Conservation (phyloP, 768 basidiomycete species). For the Gymnopilus junonius region DNA sequence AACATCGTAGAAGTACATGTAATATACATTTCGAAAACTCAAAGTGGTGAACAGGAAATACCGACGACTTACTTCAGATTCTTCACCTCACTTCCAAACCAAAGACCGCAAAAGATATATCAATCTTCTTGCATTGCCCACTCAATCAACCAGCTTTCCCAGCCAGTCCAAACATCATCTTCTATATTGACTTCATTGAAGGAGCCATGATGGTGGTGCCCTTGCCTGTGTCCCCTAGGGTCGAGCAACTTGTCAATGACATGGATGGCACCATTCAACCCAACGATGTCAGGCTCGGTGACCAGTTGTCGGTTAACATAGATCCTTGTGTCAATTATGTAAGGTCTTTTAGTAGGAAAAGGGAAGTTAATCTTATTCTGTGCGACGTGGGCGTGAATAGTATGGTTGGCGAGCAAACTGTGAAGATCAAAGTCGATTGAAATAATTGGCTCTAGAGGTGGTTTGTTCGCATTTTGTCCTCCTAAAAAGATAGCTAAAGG, state of each 20-base stretch:
- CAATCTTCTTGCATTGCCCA: slow-evolving; percentile 39
- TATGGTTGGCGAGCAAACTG: slow-evolving; percentile 47
- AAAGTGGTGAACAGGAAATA: background rate
- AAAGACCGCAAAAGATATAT: background rate
- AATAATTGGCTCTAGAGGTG: slow-evolving; percentile 32
- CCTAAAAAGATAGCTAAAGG: background rate
- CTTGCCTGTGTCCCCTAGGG: slow-evolving; percentile 34
- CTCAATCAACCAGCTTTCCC: slow-evolving; percentile 55
- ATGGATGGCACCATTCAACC: slow-evolving; percentile 64
- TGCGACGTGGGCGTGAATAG: slow-evolving; percentile 49
- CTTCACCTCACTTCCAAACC: background rate
- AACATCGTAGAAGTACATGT: background rate
- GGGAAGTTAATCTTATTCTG: slow-evolving; percentile 48
- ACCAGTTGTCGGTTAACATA: slow-evolving; percentile 45
- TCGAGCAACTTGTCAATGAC: slow-evolving; percentile 45
- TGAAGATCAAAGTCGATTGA: slow-evolving; percentile 40
- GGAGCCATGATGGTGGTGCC: slow-evolving; percentile 13
- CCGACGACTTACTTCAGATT: background rate
- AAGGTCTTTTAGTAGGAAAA: slow-evolving; percentile 36
- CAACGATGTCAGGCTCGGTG: slow-evolving; percentile 48
- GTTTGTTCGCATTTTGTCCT: background rate
- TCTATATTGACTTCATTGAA: slow-evolving; percentile 1
- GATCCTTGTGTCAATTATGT: slow-evolving; percentile 38
- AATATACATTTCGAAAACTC: background rate
- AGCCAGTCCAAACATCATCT: slow-evolving; percentile 36